Conservation (phyloP, 768 basidiomycete genomes). For the Glaciozyma martinii region DNA sequence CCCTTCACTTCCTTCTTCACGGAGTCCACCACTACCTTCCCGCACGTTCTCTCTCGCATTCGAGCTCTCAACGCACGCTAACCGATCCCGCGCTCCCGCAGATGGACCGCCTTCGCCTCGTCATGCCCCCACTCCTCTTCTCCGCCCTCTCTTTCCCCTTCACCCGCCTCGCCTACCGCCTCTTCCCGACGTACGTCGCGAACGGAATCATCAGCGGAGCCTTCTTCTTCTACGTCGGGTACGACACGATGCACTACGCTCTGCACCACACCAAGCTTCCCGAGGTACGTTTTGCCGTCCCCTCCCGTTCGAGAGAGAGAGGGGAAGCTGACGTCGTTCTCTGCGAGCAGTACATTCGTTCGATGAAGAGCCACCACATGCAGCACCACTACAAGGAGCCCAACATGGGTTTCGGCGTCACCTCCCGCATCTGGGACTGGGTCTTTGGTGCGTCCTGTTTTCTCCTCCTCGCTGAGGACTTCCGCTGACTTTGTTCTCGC, state of each 20-base stretch:
- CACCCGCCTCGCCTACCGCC: constrained; percentile 65
- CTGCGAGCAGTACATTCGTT: constrained; percentile 70
- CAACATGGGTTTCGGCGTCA: constrained; percentile 31
- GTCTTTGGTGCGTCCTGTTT: constrained; percentile 53
- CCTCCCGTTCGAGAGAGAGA: constrained; percentile 67
- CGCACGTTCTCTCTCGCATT: constrained; percentile 44
- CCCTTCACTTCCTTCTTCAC: constrained; percentile 83
- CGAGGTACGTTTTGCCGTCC: constrained; percentile 1
- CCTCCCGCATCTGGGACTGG: constrained; percentile 62
- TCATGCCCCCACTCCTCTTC: constrained; percentile 92
- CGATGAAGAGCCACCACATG: constrained; percentile 82
- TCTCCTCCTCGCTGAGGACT: too few relatives aligned
- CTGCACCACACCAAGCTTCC: constrained; percentile 27
- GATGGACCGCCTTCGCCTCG: constrained; percentile 60
- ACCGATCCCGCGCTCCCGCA: background rate
- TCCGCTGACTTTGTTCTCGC: too few relatives aligned
- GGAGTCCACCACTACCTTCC: constrained; percentile 95
- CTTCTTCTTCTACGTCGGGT: constrained; percentile 46
- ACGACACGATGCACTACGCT: constrained; percentile 35
- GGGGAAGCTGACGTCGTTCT: constrained; percentile 45
- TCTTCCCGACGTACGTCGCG: constrained; percentile 77
- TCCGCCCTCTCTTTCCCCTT: constrained; percentile 67
- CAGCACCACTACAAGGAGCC: constrained; percentile 63
- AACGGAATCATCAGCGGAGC: constrained; percentile 86
- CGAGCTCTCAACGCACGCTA: background rate